These are phyloP conservation scores for Starmerella lactis-condensi DNA, from an alignment of 805 yeast genomes.

Conservation along the genomic window DNA sequence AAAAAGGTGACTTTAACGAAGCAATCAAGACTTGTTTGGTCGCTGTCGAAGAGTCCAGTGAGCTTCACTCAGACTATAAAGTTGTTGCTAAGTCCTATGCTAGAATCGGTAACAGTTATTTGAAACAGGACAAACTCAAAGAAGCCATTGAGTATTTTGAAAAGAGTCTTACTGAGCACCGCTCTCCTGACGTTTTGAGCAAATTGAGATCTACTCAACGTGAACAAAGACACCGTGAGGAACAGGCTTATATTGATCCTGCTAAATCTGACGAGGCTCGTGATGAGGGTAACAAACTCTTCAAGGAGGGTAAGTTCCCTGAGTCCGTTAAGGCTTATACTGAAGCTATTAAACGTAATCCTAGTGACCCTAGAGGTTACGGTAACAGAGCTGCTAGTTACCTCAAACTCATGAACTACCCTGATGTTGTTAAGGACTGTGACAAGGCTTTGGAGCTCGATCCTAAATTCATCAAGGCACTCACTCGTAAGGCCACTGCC, in stretches of 20 bases:
- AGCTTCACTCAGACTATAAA: conserved; percentile 77
- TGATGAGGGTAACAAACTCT: conserved; percentile 71
- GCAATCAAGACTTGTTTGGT: conserved; percentile 63
- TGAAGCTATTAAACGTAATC: conserved; percentile 94
- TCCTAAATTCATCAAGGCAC: conserved; percentile 81
- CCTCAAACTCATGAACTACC: conserved; percentile 88
- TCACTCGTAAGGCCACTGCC: conserved; percentile 90
- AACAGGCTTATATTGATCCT: conserved; percentile 64
- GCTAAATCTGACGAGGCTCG: conserved; percentile 92
- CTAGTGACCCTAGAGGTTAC: conserved; percentile 89
- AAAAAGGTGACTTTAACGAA: conserved; percentile 76
- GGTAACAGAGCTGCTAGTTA: conserved; percentile 96
- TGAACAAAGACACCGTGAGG: conserved; percentile 60
- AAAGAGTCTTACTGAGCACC: conserved; percentile 87
- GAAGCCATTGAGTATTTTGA: conserved; percentile 65
- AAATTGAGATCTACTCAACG: conserved; percentile 80
- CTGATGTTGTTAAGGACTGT: conserved; percentile 88
- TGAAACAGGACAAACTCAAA: conserved; percentile 52
- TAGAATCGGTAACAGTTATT: conserved; percentile 67
- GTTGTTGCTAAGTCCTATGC: conserved; percentile 82
- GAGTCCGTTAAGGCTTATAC: conserved; percentile 83
- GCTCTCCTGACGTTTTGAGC: conserved; percentile 80
- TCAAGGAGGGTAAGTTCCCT: conserved; percentile 91
- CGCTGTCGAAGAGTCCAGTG: conserved; percentile 84
- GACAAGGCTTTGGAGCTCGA: conserved; percentile 74